Conservation (phyloP, 768 basidiomycete species). For the Asterophora lycoperdoides region DNA sequence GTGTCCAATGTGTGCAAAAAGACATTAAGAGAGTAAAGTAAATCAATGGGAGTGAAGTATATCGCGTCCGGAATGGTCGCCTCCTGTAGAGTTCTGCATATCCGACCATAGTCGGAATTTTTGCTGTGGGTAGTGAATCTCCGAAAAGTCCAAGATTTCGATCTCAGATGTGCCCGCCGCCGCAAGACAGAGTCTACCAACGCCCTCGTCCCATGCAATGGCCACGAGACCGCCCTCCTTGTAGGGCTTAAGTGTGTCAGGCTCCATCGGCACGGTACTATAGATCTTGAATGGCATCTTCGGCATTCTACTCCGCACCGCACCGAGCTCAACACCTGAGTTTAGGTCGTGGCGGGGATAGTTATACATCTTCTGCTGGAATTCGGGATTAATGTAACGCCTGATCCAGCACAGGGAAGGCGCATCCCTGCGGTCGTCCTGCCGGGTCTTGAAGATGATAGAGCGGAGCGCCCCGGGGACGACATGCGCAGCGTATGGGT, state of each 20-base stretch:
- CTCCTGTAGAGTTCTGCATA: too few species aligned
- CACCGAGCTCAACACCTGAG: not conserved
- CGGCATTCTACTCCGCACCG: slow-evolving; percentile 21
- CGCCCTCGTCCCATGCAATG: slow-evolving; percentile 63
- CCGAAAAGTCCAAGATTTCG: slow-evolving; percentile 46
- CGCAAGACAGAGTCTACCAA: slow-evolving; percentile 55
- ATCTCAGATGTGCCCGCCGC: slow-evolving; percentile 36
- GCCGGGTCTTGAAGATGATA: slow-evolving; percentile 34
- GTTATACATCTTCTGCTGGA: slow-evolving; percentile 5
- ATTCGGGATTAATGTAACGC: slow-evolving; percentile 35
- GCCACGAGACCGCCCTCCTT: slow-evolving; percentile 36
- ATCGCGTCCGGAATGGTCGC: too few species aligned
- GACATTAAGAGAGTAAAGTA: too few species aligned
- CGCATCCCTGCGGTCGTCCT: slow-evolving; percentile 28
- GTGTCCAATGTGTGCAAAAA: too few species aligned
- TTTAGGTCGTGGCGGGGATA: slow-evolving; percentile 6
- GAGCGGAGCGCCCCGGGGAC: slow-evolving; percentile 43
- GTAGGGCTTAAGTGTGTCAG: slow-evolving; percentile 10
- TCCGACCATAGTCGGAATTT: too few species aligned
- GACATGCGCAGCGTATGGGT: slow-evolving; percentile 27
- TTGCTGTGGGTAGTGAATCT: too few species aligned
- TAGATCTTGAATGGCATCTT: slow-evolving; percentile 15
- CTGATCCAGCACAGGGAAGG: slow-evolving; percentile 33
- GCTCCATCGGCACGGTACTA: slow-evolving; percentile 9
- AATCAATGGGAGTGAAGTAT: too few species aligned